Evolutionary conservation across 2,329 filamentous ascomycete genomes (phyloP), one percentile per base, ranked within the genome.

Genomic region (Clarireedia monteithiana): DNA sequence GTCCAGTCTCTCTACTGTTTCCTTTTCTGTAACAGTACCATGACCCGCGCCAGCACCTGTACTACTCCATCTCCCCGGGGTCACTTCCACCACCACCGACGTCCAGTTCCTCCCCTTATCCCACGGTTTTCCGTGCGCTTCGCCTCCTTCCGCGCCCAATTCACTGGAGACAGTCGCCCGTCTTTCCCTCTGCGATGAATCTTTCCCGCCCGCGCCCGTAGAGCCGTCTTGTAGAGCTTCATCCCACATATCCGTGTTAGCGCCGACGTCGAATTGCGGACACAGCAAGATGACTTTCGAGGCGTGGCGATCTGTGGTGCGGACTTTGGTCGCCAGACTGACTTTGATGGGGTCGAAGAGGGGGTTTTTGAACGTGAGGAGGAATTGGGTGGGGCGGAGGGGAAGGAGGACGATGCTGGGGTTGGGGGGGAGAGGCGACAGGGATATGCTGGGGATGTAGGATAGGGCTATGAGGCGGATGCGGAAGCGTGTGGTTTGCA

Each of bases 31-130:
- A 66, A 85, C 81, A 63, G 84, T 82, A 62, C 81, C 79, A 58
- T 54, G 60, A 30, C 70, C 69, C 45, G 65, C 62, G 3, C 68
- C 68, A 63, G 67, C 53, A 70, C 65, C 24, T 60, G 67, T 53
- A 68, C 58, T 60, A 26, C 50, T 59, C 53, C 68, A 66, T 17
- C 66, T 68, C 3, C 68, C 76, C 1, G 91, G 82, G 0, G 96
- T 82, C 14, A 99, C 86, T 70, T 99, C 94, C 26, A 99, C 77
- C 20, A 96, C 88, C 10, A 99, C 89, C 62, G 86, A 94, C 15
- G 94, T 94, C 89, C 91, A 96, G 70, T 97, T 99, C 38, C 91
- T 79, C 0, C 91, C 92, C 53, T 86, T 82, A 61, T 96, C 91
- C 88, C 90, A 99, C n/a, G 97, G 85, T 72, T 97, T 97, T 52